Conservation (phyloP, 192 early-diverging fungal genomes). For the Entomortierella lignicola region DNA sequence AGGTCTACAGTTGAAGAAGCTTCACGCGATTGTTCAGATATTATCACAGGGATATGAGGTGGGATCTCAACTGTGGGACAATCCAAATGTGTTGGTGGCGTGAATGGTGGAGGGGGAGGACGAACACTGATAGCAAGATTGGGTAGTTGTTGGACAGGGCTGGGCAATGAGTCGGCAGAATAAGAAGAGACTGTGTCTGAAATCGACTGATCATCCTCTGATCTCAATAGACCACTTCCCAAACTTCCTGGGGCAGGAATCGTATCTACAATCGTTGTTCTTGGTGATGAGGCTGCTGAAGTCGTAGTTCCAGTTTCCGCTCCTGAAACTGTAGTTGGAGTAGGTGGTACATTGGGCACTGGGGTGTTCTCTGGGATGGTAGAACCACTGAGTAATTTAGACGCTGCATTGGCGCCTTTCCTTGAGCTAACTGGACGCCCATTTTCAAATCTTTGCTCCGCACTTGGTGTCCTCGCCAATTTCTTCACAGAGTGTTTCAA, state of each 20-base stretch:
- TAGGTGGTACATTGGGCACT: background rate
- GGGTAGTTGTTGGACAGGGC: slow-evolving; percentile 21
- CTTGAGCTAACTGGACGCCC: slow-evolving; percentile 20
- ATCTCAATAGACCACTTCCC: background rate
- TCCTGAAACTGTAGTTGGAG: slow-evolving; percentile 1
- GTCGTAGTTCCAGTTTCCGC: slow-evolving; percentile 12
- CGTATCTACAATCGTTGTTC: slow-evolving; percentile 25
- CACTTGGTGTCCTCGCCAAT: slow-evolving; percentile 53
- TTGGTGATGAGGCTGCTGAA: slow-evolving; percentile 29
- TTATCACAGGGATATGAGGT: slow-evolving; percentile 71
- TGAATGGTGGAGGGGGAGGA: slow-evolving; percentile 53
- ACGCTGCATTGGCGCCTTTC: slow-evolving; percentile 1
- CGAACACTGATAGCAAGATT: slow-evolving; percentile 21
- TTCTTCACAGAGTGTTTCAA: slow-evolving; percentile 65
- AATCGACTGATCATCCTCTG: slow-evolving; percentile 30
- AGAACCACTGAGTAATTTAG: slow-evolving; percentile 13
- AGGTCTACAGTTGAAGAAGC: slow-evolving; percentile 77
- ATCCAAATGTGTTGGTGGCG: slow-evolving; percentile 61
- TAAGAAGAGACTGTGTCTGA: slow-evolving; percentile 33
- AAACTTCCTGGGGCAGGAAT: slow-evolving; percentile 1
- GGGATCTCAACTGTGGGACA: slow-evolving; percentile 75
- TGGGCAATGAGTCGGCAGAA: slow-evolving; percentile 24
- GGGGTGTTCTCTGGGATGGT: slow-evolving; percentile 13
- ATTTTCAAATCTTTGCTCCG: slow-evolving; percentile 53
- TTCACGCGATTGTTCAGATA: slow-evolving; percentile 82